Base-by-base conservation (phyloP, 2,329 filamentous ascomycete species). In the Phaeosphaeria sp. region DNA sequence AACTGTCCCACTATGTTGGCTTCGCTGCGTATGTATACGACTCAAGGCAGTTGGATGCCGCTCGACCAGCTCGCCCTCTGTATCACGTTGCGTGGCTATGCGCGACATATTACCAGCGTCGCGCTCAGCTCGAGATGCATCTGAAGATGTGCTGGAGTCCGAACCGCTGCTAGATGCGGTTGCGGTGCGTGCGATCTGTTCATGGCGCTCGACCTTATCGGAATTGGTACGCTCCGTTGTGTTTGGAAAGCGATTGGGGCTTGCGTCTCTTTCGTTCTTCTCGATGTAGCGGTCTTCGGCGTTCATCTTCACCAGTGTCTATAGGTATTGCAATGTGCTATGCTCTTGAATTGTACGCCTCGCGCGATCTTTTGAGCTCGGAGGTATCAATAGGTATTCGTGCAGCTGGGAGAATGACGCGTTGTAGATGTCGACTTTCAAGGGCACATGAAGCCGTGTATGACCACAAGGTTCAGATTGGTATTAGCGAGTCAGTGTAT, bases 1-100 rank as follows among this genome's bases (percentile, higher is more conserved):
- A n/a, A 93, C 90, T 2, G 90, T 93, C 53, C 79, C 84, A 62
- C 82, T 86, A 74, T 93, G 90, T 75, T 93, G 90, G 63, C 87
- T 89, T 50, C 85, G 80, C 36, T 87, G 84, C 3, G 90, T 92
- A 46, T 89, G 84, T 62, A 93, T 92, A 39, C 90, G 85, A 72
- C 85, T 87, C 58, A 93, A 80, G 53, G 85, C 88, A 9, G 89
- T 91, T 18, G 86, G 85, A 64, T 91, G 85, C 56, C 88, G 82
- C 72, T 91, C 89, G 9, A 43, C 51, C 41, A 92, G 82, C 43
- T 78, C 77, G 22, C 71, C 65, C 10, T 71, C 68, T 20, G 72
- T 66, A 69, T 92, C 89, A 65, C 81, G 79, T 62, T 87, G 83
- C 3, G 89, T 91, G 5, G 87, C 82, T n/a, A 87, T 73, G 52